Evolutionary conservation across 208 protist species (phyloP).

Genomic region (Leishmania braziliensis): DNA sequence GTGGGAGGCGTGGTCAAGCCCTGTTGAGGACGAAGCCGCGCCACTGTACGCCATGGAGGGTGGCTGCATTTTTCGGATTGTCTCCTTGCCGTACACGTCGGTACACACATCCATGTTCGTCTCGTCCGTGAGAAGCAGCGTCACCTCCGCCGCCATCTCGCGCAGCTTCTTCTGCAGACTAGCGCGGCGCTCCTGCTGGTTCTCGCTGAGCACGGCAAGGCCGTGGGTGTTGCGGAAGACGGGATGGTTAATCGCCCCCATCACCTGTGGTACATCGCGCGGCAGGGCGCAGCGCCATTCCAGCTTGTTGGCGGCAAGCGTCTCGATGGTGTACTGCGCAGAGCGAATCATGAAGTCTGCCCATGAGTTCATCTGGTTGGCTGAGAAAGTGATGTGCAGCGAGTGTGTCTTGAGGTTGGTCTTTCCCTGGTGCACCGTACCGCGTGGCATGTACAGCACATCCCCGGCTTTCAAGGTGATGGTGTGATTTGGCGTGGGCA

Average conservation of each 20-base stretch:
- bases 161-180: conserved; percentile 29
- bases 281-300: conserved; percentile 58
- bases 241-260: conserved; percentile 48
- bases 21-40: background rate
- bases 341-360: conserved; percentile 53
- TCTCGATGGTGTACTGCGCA: conserved; percentile 47
- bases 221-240: conserved; percentile 33
- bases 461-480: conserved; percentile 87
- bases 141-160: conserved; percentile 49
- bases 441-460: conserved; percentile 95
- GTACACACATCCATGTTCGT: conserved; percentile 53
- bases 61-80: conserved; percentile 59
- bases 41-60: conserved; percentile 25
- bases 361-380: conserved; percentile 86
- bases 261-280: conserved; percentile 26
- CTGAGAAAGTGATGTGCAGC: conserved; percentile 93
- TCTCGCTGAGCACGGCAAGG: conserved; percentile 33
- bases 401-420: conserved; percentile 65
- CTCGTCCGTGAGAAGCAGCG: conserved; percentile 46
- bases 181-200: conserved; percentile 18
- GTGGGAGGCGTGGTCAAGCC: conserved; percentile 8
- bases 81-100: conserved; percentile 53
- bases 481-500: conserved; percentile 67
- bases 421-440: conserved; percentile 92
- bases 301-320: conserved; percentile 57